phyloP scores from a whole-genome alignment of 2,329 filamentous ascomycete species.

The Mollisiaceae sp. region DNA sequence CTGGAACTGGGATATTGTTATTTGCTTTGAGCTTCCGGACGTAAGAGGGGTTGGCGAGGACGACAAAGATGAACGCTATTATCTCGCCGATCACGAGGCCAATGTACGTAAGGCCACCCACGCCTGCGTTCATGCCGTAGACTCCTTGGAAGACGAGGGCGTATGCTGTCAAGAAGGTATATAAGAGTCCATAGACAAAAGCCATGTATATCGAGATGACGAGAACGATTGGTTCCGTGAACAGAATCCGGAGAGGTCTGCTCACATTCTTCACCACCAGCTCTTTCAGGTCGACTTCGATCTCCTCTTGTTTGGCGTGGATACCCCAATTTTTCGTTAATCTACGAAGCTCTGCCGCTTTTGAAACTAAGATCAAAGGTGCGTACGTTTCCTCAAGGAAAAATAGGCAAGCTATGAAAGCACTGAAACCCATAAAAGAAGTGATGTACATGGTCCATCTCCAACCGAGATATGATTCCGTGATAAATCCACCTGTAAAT shows the following conservation, averaged over 20 bases:
- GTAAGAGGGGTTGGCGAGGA: not conserved
- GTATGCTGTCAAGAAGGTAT: slow-evolving; percentile 56
- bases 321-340: slow-evolving; percentile 52
- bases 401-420: not conserved
- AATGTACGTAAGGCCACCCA: slow-evolving; percentile 47
- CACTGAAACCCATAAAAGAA: not conserved
- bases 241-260: slow-evolving; percentile 51
- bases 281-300: slow-evolving; percentile 34
- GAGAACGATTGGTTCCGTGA: slow-evolving; percentile 43
- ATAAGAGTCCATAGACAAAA: slow-evolving; percentile 56
- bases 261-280: slow-evolving; percentile 49
- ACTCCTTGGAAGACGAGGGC: slow-evolving; percentile 51
- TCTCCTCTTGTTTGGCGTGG: slow-evolving; percentile 43
- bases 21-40: slow-evolving; percentile 7
- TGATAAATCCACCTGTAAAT: slow-evolving; percentile 60
- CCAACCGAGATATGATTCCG: not conserved
- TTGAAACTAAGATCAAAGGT: not conserved
- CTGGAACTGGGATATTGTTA: slow-evolving; percentile 1
- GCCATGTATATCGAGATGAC: slow-evolving; percentile 54
- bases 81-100: slow-evolving; percentile 46
- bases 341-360: slow-evolving; percentile 24
- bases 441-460: slow-evolving; percentile 42
- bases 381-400: not conserved
- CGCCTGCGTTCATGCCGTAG: slow-evolving; percentile 46
- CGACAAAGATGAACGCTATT: not conserved